Conservation (phyloP, 257 asterid genomes). For the Solanum lignicaule region DNA sequence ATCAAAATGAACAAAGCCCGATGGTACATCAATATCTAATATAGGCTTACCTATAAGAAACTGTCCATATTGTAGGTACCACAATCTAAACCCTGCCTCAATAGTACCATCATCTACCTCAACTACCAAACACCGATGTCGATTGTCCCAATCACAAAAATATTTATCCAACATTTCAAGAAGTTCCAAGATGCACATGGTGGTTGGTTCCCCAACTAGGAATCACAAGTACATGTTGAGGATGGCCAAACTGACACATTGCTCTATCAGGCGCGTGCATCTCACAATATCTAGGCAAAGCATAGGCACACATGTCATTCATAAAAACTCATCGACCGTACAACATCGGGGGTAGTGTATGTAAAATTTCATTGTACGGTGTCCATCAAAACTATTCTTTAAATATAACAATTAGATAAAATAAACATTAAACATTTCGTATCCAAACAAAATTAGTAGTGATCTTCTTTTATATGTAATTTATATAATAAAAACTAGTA, state of each 20-base stretch:
- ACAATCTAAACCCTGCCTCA: not conserved
- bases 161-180: not conserved
- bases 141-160: not conserved
- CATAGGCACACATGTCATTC: not conserved
- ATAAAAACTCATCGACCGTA: not conserved
- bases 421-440: too few species aligned
- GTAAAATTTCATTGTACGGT: not conserved
- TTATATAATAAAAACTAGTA: too few species aligned
- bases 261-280: not conserved
- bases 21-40: not conserved
- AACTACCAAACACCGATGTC: not conserved
- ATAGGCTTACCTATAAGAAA: not conserved
- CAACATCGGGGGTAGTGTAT: not conserved
- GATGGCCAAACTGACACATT: not conserved
- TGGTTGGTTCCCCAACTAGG: not conserved
- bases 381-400: not conserved
- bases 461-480: too few species aligned
- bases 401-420: not conserved
- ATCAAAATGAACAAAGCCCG: not conserved
- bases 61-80: too few species aligned
- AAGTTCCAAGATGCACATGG: not conserved
- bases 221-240: not conserved
- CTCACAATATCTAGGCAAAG: too few species aligned
- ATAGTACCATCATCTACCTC: not conserved
- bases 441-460: too few species aligned